Conservation (phyloP, 257 asterid species). For the Lycium barbarum region DNA sequence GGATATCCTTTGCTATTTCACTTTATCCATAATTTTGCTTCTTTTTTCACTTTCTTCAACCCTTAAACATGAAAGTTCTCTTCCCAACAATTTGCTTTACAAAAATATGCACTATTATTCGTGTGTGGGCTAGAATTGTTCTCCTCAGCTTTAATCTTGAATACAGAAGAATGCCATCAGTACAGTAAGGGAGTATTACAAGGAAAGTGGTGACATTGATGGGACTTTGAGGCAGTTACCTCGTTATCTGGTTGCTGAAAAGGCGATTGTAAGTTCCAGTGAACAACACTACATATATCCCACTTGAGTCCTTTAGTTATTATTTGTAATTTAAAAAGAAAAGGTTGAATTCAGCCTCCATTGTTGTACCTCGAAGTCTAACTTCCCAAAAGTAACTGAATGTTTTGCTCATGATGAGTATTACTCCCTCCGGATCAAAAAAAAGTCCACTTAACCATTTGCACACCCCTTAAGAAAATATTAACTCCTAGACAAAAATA, state of each 20-base stretch:
- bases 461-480: too few relatives aligned
- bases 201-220: constrained; percentile 78
- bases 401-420: neutral
- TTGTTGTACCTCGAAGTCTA: neutral
- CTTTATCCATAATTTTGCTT: constrained; percentile 2
- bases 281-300: constrained; percentile 11
- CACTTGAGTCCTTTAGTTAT: neutral
- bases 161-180: constrained; percentile 75
- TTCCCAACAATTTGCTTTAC: neutral
- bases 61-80: constrained; percentile 32
- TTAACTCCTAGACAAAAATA: too few relatives aligned
- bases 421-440: too few relatives aligned
- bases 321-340: neutral
- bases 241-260: constrained; percentile 87
- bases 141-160: constrained; percentile 58
- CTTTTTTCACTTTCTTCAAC: neutral
- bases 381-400: constrained; percentile 1
- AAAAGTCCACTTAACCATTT: too few relatives aligned
- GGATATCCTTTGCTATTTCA: constrained; percentile 76
- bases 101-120: constrained; percentile 15
- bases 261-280: constrained; percentile 72
- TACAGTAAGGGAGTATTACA: constrained; percentile 73
- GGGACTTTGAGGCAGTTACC: constrained; percentile 92
- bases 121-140: constrained; percentile 30
- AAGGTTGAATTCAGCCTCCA: constrained; percentile 7